phyloP scores from a whole-genome alignment of 805 yeast genomes.

The Metschnikowia gruessii region DNA sequence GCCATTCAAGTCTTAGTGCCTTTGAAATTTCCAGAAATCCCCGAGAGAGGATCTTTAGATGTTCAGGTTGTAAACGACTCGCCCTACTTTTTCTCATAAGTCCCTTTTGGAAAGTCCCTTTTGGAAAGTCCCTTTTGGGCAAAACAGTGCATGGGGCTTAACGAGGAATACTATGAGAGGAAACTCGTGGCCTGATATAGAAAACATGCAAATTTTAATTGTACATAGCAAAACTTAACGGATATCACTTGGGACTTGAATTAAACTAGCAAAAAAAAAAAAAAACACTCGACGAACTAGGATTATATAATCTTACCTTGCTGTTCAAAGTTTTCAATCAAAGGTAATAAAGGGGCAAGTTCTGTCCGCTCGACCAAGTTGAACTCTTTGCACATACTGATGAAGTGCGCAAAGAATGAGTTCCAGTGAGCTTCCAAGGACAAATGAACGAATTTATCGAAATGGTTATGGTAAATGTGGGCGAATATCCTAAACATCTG shows the following conservation, averaged over 20 bases:
- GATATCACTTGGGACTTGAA: conserved; percentile 3
- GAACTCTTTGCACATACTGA: conserved; percentile 83
- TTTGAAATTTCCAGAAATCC: conserved; percentile 66
- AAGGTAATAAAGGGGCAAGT: conserved; percentile 68
- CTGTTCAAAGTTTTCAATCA: conserved; percentile 75
- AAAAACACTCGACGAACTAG: too few species aligned
- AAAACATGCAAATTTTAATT: conserved; percentile 1
- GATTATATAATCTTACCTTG: conserved; percentile 74
- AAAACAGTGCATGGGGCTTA: background rate
- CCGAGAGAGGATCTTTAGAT: conserved; percentile 80
- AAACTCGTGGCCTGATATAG: background rate
- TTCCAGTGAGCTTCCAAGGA: conserved; percentile 97
- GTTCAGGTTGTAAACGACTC: conserved; percentile 70
- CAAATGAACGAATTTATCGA: conserved; percentile 87
- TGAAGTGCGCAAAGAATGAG: conserved; percentile 91
- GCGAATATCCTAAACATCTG: conserved; percentile 97
- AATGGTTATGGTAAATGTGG: conserved; percentile 90
- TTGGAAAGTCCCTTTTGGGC: background rate
- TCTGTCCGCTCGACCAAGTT: conserved; percentile 76
- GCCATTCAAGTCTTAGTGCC: conserved; percentile 58
- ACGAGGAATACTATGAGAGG: background rate
- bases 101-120: too few species aligned
- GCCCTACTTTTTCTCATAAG: conserved; percentile 66
- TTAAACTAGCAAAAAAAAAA: background rate
- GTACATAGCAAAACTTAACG: conserved; percentile 6